Evolutionary conservation across 1,284 basidiomycete species (phyloP).

Genomic region (Apiotrichum akiyoshidainum): DNA sequence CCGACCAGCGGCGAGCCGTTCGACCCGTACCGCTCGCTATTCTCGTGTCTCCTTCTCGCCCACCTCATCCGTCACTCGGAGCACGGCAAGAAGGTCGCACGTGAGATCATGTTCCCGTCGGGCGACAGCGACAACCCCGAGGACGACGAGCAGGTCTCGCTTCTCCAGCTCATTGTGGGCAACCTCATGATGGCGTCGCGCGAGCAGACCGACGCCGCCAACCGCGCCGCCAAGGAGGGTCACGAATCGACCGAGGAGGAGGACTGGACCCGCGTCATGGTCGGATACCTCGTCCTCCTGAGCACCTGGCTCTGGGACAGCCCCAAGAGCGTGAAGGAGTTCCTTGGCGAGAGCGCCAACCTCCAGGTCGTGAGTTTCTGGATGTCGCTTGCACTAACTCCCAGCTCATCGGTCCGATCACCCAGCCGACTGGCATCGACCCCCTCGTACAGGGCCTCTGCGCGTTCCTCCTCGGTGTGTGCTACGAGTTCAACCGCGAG

Average conservation of each 20-base stretch:
- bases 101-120: slow-evolving; percentile 51
- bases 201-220: slow-evolving; percentile 54
- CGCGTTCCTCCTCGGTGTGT: slow-evolving; percentile 85
- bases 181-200: slow-evolving; percentile 62
- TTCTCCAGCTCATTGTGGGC: slow-evolving; percentile 58
- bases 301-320: slow-evolving; percentile 98
- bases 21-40: slow-evolving; percentile 56
- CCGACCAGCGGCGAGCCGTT: slow-evolving; percentile 40
- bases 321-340: slow-evolving; percentile 78
- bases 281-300: slow-evolving; percentile 78
- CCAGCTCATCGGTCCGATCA: slow-evolving; percentile 88
- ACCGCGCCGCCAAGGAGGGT: slow-evolving; percentile 42
- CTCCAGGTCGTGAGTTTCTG: slow-evolving; percentile 71
- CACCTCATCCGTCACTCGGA: slow-evolving; percentile 57
- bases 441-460: slow-evolving; percentile 85
- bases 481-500: slow-evolving; percentile 92
- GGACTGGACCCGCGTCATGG: slow-evolving; percentile 87
- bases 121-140: slow-evolving; percentile 42
- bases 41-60: slow-evolving; percentile 55
- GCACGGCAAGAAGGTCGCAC: slow-evolving; percentile 56
- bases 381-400: background rate
- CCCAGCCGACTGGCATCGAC: slow-evolving; percentile 81
- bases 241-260: slow-evolving; percentile 48
- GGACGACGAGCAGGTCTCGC: slow-evolving; percentile 55
- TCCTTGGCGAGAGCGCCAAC: slow-evolving; percentile 81